Base-by-base conservation (phyloP, 2,329 filamentous ascomycete genomes). In the Rutstroemia sp. region DNA sequence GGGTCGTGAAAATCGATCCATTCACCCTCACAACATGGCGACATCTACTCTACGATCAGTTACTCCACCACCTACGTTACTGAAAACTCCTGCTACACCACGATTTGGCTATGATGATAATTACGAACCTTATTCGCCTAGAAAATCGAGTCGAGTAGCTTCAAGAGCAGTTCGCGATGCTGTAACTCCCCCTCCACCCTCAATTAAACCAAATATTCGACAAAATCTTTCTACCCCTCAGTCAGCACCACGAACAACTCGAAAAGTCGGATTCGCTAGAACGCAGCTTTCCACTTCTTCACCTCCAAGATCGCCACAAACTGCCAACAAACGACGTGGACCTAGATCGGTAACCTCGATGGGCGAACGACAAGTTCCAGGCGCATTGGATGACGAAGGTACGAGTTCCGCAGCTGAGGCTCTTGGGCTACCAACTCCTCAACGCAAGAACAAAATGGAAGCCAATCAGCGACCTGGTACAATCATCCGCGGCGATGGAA, bases 61-160 rank as follows among this genome's bases (percentile, higher is more conserved):
- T 52, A 88, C 86, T 45, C 85, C 86, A 62, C 80, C 84, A 51
- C 83, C 82, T 60, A 58, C 66, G 48, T 73, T 74, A 61, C 72
- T 87, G 60, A 82, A 76, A 68, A 88, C 85, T 49, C 88, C 88
- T 59, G 80, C 81, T 42, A 84, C 87, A 55, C 88, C 88, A 48
- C 80, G 79, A 58, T 79, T 83, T 67, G 87, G 87, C 39, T 83
- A 77, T 65, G 76, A 78, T 62, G 87, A 92, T 71, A 73, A 76
- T 60, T 91, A 85, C 76, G 80, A 88, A 66, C 87, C 87, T 46
- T 91, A 84, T 68, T 83, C 84, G 58, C 84, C 86, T 54, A 81
- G 86, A 69, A 86, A 87, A 65, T 87, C 84, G 4, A 78, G 80
- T 58, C 80, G 86, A 62, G 78, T 88, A 63, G 81, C 77, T 36